Evolutionary conservation across 208 protist species (phyloP).

Genomic region (Leishmania mexicana): DNA sequence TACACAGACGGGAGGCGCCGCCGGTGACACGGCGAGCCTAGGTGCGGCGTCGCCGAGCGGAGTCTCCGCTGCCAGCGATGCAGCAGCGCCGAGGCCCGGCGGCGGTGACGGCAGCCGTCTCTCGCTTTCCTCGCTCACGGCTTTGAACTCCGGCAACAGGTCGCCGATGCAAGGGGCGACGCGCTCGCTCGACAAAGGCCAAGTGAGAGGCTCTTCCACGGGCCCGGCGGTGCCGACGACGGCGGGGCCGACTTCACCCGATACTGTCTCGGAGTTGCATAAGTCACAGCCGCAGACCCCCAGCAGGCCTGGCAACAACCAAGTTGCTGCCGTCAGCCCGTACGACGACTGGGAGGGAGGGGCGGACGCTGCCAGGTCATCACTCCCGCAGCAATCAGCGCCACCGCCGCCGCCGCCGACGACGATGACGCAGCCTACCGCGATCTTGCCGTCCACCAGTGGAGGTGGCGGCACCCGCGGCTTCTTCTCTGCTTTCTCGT

Average conservation of each 20-base stretch:
- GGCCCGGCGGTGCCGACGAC: not conserved
- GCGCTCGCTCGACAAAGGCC: not conserved
- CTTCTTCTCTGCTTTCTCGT: slow-evolving; percentile 21
- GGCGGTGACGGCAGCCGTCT: not conserved
- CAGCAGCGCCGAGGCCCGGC: not conserved
- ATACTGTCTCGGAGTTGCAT: not conserved
- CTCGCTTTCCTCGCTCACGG: not conserved
- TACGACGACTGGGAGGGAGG: not conserved
- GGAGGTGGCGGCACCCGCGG: slow-evolving; percentile 1
- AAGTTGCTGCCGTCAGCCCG: not conserved
- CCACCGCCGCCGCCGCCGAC: not conserved
- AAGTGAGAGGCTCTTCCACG: not conserved
- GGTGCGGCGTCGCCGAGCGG: not conserved
- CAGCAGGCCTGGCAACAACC: not conserved
- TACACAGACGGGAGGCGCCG: not conserved
- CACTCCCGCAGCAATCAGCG: not conserved
- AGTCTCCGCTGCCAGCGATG: not conserved
- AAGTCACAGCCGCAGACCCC: not conserved
- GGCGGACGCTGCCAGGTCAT: not conserved
- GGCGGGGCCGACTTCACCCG: not conserved
- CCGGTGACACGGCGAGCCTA: not conserved
- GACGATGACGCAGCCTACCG: not conserved
- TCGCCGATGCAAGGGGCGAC: not conserved
- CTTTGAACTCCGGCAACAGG: not conserved
- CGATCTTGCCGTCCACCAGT: not conserved